These are phyloP conservation scores for Fusarium siculi DNA, from an alignment of 2,329 filamentous ascomycete genomes.

Conservation along the genomic window DNA sequence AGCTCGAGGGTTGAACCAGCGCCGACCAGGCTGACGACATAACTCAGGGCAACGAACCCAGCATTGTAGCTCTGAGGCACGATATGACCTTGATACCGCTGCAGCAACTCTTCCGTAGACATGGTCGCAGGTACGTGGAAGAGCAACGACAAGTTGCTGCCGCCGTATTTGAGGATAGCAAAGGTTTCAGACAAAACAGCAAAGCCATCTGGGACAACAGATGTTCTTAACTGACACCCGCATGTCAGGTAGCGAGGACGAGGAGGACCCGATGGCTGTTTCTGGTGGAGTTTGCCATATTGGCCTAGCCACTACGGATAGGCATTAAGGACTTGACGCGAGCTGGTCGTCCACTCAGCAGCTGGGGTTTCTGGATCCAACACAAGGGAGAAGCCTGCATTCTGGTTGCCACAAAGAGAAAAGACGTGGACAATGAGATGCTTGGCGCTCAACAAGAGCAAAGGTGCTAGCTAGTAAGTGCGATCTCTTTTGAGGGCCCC, in stretches of 20 bases:
- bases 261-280: conserved; percentile 2
- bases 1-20: conserved; percentile 84
- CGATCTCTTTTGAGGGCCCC: conserved; percentile 14
- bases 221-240: conserved; percentile 35
- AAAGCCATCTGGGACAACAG: conserved; percentile 15
- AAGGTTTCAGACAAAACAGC: not conserved
- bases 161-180: conserved; percentile 15
- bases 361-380: conserved; percentile 14
- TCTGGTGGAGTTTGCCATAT: conserved; percentile 32
- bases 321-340: conserved; percentile 6
- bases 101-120: conserved; percentile 48
- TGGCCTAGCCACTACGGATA: conserved; percentile 11
- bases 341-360: conserved; percentile 17
- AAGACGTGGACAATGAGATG: conserved; percentile 16
- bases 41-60: conserved; percentile 77
- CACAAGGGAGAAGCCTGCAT: conserved; percentile 27
- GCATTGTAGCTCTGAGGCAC: conserved; percentile 63
- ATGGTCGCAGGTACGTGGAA: conserved; percentile 27
- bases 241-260: conserved; percentile 4
- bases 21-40: conserved; percentile 80
- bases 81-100: conserved; percentile 56
- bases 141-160: conserved; percentile 21
- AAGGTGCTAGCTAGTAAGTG: conserved; percentile 12
- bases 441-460: conserved; percentile 19
- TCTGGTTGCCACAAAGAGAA: conserved; percentile 23